phyloP scores from a whole-genome alignment of 2,329 filamentous ascomycete species.

The Graphiopsis chlorocephala region DNA sequence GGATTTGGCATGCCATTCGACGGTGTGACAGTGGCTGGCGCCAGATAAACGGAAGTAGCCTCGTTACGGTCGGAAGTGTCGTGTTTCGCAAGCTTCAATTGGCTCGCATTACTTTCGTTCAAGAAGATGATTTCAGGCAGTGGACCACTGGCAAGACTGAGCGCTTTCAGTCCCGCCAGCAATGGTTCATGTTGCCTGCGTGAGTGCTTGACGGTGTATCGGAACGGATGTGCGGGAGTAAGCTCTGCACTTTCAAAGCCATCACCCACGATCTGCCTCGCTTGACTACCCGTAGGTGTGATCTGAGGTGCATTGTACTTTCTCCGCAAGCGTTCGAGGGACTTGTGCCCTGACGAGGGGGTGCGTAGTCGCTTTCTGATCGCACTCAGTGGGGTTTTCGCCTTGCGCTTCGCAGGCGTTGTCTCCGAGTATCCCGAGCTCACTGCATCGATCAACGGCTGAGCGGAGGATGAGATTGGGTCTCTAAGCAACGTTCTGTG shows the following conservation, averaged over 20 bases:
- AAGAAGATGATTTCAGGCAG: constrained; percentile 29
- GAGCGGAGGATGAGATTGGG: constrained; percentile 1
- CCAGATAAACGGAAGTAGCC: too few species aligned
- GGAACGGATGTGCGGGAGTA: constrained; percentile 7
- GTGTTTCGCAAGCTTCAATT: background rate
- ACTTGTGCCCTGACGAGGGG: constrained; percentile 23
- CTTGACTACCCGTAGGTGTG: background rate
- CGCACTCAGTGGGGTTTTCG: constrained; percentile 22
- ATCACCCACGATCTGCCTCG: constrained; percentile 19
- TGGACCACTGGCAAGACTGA: constrained; percentile 21
- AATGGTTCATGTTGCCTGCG: background rate
- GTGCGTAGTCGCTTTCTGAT: constrained; percentile 25
- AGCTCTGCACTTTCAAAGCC: constrained; percentile 25
- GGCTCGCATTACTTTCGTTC: background rate
- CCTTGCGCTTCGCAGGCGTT: background rate
- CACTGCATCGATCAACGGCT: background rate
- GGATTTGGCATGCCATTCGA: background rate
- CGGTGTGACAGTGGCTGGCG: too few species aligned
- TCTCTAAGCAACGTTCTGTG: background rate
- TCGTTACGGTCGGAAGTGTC: background rate
- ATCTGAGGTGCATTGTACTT: constrained; percentile 4
- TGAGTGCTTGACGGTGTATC: background rate
- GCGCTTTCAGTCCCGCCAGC: background rate
- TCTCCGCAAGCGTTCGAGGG: constrained; percentile 18
- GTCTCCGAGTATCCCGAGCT: background rate